phyloP scores from a whole-genome alignment of 164 flowering plant genomes.

The Pachysandra terminalis region DNA sequence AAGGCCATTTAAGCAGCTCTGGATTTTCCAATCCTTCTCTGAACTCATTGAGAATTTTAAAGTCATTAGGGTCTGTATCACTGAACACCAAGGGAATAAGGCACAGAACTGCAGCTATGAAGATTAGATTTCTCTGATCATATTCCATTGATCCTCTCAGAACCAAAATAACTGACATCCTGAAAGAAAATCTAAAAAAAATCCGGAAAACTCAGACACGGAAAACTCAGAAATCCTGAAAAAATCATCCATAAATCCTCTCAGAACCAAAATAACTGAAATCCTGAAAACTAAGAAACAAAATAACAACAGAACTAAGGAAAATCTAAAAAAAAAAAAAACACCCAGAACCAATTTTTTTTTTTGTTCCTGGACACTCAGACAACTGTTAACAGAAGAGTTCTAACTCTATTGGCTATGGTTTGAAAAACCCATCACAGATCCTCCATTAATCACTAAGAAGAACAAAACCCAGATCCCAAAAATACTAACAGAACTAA shows the following conservation, averaged over 20 bases:
- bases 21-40: slow-evolving; percentile 67
- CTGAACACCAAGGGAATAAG: slow-evolving; percentile 19
- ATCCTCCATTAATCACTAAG: not conserved
- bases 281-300: not conserved
- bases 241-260: slow-evolving; percentile 14
- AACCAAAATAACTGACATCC: too few relatives aligned
- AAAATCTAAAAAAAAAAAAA: not conserved
- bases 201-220: too few relatives aligned
- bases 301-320: not conserved
- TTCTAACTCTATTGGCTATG: not conserved
- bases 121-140: slow-evolving; percentile 15
- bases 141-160: slow-evolving; percentile 11
- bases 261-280: slow-evolving; percentile 1
- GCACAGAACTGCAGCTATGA: slow-evolving; percentile 8
- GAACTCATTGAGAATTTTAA: slow-evolving; percentile 50
- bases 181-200: too few relatives aligned
- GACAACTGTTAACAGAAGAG: not conserved
- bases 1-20: slow-evolving; percentile 74
- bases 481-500: too few relatives aligned
- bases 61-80: slow-evolving; percentile 55
- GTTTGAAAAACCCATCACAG: too few relatives aligned
- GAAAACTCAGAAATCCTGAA: too few relatives aligned
- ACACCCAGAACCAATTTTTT: too few relatives aligned
- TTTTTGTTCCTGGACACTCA: not conserved
- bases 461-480: slow-evolving; percentile 16